phyloP scores from a whole-genome alignment of 2,329 filamentous ascomycete genomes.

The Teratosphaeria zuluensis region DNA sequence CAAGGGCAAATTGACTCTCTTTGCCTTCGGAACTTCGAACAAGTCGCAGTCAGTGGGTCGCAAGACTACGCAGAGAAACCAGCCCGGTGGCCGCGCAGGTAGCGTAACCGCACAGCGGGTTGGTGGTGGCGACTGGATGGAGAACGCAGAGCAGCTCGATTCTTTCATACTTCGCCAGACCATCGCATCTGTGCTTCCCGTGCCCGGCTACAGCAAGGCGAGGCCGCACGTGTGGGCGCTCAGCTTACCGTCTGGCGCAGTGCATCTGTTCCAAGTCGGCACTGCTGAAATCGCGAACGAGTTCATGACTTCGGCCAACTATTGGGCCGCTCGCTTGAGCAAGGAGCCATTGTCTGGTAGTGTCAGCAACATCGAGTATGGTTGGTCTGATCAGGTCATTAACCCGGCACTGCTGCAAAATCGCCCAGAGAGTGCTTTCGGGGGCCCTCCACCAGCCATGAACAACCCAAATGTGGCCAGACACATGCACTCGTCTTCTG shows the following conservation, averaged over 20 bases:
- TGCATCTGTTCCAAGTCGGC: conserved; percentile 96
- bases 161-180: conserved; percentile 84
- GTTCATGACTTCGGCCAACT: conserved; percentile 90
- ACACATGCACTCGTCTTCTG: conserved; percentile 13
- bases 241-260: conserved; percentile 81
- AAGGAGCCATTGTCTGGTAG: conserved; percentile 89
- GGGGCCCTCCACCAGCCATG: conserved; percentile 12
- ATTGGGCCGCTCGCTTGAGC: conserved; percentile 90
- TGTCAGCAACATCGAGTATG: conserved; percentile 94
- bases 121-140: conserved; percentile 95
- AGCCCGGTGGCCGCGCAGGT: conserved; percentile 18
- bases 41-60: conserved; percentile 33
- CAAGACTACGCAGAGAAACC: conserved; percentile 26
- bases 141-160: conserved; percentile 83
- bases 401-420: conserved; percentile 34
- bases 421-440: conserved; percentile 13
- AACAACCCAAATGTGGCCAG: conserved; percentile 1
- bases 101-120: conserved; percentile 55
- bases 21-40: conserved; percentile 70
- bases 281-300: conserved; percentile 91
- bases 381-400: conserved; percentile 82
- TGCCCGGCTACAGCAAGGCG: conserved; percentile 84
- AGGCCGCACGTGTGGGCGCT: conserved; percentile 91
- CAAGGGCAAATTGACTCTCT: conserved; percentile 86
- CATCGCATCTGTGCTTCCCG: conserved; percentile 78